These are phyloP conservation scores for Metschnikowia lunata DNA, from an alignment of 805 yeast species.

Conservation along the genomic window DNA sequence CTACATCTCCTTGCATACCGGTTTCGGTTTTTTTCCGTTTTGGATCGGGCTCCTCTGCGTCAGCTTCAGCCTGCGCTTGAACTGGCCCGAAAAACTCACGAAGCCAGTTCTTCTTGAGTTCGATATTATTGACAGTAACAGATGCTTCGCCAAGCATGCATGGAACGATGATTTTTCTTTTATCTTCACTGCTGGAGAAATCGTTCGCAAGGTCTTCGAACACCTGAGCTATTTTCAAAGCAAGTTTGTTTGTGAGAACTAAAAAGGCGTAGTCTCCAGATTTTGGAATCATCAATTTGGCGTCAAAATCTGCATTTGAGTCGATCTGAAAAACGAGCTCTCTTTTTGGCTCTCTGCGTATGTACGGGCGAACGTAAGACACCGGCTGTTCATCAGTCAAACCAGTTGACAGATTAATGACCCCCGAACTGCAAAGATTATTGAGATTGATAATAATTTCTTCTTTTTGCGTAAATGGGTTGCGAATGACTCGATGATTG, in stretches of 20 bases:
- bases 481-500: constrained; percentile 44
- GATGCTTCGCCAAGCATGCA: constrained; percentile 27
- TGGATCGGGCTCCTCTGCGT: constrained; percentile 1
- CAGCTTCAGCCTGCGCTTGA: constrained; percentile 1
- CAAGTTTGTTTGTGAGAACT: constrained; percentile 23
- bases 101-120: constrained; percentile 33
- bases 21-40: constrained; percentile 8
- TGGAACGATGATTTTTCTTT: constrained; percentile 20
- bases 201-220: constrained; percentile 22
- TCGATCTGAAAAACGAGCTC: constrained; percentile 31
- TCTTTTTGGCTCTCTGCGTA: constrained; percentile 30
- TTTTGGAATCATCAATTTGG: constrained; percentile 31
- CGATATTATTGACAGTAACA: constrained; percentile 31
- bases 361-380: constrained; percentile 31
- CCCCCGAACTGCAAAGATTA: constrained; percentile 43
- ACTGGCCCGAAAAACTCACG: constrained; percentile 22
- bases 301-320: constrained; percentile 23
- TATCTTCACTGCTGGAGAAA: constrained; percentile 16
- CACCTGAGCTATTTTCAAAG: constrained; percentile 20
- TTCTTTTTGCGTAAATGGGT: constrained; percentile 47
- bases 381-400: constrained; percentile 20
- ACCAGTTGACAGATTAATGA: constrained; percentile 20
- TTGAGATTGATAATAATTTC: constrained; percentile 53
- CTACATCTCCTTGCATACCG: constrained; percentile 28
- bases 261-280: constrained; percentile 21